phyloP scores from a whole-genome alignment of 306 rosid genomes.

The Vicia faba region DNA sequence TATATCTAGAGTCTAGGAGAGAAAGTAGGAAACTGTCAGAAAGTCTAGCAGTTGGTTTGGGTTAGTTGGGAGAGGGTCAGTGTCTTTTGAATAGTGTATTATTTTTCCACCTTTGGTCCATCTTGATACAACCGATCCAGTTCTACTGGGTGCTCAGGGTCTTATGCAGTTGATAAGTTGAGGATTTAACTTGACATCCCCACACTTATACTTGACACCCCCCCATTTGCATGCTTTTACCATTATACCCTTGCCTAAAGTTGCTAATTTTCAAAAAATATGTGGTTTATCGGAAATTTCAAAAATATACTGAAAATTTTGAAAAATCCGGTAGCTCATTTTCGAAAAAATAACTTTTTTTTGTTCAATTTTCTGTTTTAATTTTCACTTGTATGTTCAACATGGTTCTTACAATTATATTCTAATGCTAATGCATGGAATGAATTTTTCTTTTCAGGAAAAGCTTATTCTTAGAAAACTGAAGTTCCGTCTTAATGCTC shows the following conservation, averaged over 20 bases:
- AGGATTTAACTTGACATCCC: too few species aligned
- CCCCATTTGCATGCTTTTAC: too few species aligned
- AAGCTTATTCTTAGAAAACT: constrained; percentile 66
- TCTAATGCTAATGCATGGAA: constrained; percentile 2
- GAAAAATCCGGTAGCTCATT: too few species aligned
- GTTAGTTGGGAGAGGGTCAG: background rate
- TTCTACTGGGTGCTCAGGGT: background rate
- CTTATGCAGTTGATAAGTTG: background rate
- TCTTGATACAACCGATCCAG: background rate
- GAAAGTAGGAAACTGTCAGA: background rate
- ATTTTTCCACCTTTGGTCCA: background rate
- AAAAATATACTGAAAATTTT: too few species aligned
- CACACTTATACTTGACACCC: too few species aligned
- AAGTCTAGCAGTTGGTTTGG: background rate
- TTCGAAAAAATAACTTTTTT: too few species aligned
- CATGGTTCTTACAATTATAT: constrained; percentile 26
- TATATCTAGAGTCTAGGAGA: background rate
- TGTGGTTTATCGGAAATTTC: too few species aligned
- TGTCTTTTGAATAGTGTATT: background rate
- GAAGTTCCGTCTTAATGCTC: constrained; percentile 77
- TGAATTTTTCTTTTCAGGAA: constrained; percentile 61
- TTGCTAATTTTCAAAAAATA: too few species aligned
- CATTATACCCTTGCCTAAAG: too few species aligned
- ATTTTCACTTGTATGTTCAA: constrained; percentile 7
- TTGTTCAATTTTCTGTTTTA: constrained; percentile 7